Evolutionary conservation across 2,329 filamentous ascomycete genomes (phyloP), one percentile per base, ranked within the genome.

Genomic region (Aspergillus proliferans): DNA sequence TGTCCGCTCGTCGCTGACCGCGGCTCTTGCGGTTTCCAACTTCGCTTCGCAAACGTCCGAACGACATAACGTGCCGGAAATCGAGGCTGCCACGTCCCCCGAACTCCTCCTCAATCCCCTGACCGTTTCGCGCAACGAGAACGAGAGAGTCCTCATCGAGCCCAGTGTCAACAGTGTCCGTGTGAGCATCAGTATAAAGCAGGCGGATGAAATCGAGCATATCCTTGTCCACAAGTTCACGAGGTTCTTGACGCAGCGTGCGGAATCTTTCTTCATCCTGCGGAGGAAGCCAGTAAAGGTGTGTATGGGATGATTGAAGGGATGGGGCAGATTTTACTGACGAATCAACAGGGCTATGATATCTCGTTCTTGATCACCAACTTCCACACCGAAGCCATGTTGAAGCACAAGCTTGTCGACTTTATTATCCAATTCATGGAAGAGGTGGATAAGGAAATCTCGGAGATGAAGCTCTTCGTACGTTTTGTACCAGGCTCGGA

Each of bases 341-440:
- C 52, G 5, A 28, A 50, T 24, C 30, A 52, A 85, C 55, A 92
- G 88, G 93, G 92, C 60, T 98, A 98, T 70, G 93, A 98, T 63
- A 98, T 98, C 61, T 96, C 91, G 6, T 98, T 98, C 77, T 71
- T 98, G 65, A 95, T 98, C 66, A 98, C 93, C 43, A 98, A 98
- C 74, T 94, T 93, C 77, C 93, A 98, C 65, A 97, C 93, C 4
- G 93, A 97, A 71, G 88, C 94, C 69, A 95, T 98, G 90, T 72
- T 97, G 68, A 97, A 97, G 78, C 92, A 98, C 70, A 97, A 98
- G 77, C 79, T 98, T 60, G 94, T 98, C 30, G 93, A 98, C 70
- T 98, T 98, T 65, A 95, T 98, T 60, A 96, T 98, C 58, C 86
- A 97, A 66, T 98, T 98, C 66, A 97, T 98, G 92, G 92, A 98